phyloP scores from a whole-genome alignment of 2,329 filamentous ascomycete species.

The Fusarium sp. region DNA sequence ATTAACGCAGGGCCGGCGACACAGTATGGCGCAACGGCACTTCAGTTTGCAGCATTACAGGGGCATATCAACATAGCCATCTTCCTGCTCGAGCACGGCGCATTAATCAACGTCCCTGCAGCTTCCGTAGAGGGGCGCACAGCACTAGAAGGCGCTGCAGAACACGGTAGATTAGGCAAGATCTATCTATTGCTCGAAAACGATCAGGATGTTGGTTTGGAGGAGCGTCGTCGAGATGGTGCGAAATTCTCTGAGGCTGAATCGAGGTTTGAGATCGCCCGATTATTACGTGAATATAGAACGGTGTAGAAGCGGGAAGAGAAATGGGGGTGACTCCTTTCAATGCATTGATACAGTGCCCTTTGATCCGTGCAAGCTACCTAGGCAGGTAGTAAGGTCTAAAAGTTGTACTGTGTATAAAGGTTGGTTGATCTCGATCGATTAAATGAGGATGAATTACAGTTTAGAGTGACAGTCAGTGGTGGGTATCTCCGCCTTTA shows the following conservation, averaged over 20 bases:
- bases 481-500: slow-evolving; percentile 2
- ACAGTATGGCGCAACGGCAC: background rate
- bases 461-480: background rate
- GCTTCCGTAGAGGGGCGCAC: background rate
- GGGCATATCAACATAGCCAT: background rate
- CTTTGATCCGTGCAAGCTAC: background rate
- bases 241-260: background rate
- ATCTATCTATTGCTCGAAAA: background rate
- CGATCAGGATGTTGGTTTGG: background rate
- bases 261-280: background rate
- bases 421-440: background rate
- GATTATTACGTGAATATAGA: background rate
- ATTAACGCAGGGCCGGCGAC: background rate
- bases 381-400: too few relatives aligned
- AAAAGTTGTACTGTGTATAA: too few relatives aligned
- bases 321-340: background rate
- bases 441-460: background rate
- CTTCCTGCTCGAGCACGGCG: background rate
- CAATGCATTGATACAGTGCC: background rate
- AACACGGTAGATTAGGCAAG: background rate
- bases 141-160: background rate
- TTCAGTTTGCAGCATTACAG: background rate
- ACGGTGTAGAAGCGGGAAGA: background rate
- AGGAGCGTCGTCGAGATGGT: background rate
- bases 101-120: background rate